A percentile compares a stretch with the other conserved stretches of the same genome.
phyloP scores from a whole-genome alignment of 257 asterid species.

The Salvia miltiorrhiza region DNA sequence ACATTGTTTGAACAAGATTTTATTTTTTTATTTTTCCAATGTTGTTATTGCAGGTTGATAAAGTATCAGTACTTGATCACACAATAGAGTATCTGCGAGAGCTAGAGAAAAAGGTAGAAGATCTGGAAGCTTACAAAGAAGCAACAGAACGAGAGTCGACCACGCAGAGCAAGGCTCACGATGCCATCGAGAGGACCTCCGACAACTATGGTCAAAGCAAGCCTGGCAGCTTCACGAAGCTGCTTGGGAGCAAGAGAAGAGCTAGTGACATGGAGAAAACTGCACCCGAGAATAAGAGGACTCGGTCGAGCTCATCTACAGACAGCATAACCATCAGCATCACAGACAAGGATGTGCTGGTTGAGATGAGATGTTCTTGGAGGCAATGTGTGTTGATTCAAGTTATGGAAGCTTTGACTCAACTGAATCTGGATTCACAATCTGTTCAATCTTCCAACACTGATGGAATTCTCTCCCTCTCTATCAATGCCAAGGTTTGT shows the following conservation, averaged over 20 bases:
- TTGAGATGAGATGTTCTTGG: constrained; percentile 65
- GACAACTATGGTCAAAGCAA: constrained; percentile 52
- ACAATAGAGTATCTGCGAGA: constrained; percentile 74
- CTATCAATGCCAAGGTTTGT: constrained; percentile 69
- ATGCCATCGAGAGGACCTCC: constrained; percentile 63
- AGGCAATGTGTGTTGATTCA: constrained; percentile 46
- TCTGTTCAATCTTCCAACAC: constrained; percentile 59
- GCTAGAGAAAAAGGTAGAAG: constrained; percentile 63
- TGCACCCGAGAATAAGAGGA: constrained; percentile 27
- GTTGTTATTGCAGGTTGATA: constrained; percentile 63
- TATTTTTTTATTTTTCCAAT: neutral
- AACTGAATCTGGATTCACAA: constrained; percentile 58
- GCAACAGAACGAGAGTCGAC: constrained; percentile 34
- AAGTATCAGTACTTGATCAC: constrained; percentile 75
- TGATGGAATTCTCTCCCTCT: constrained; percentile 56
- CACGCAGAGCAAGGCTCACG: constrained; percentile 37
- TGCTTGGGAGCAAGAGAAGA: constrained; percentile 53
- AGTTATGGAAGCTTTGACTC: constrained; percentile 56
- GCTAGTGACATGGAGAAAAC: constrained; percentile 41
- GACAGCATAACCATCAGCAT: constrained; percentile 47
- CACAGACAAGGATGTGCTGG: constrained; percentile 44
- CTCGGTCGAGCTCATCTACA: constrained; percentile 28
- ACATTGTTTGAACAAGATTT: neutral
- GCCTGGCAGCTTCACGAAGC: constrained; percentile 30
- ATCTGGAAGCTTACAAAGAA: constrained; percentile 52